Percentiles rank a stretch among this genome's conserved stretches.
phyloP scores from a whole-genome alignment of 2,329 filamentous ascomycete species.

The Microcyclospora pomicola region DNA sequence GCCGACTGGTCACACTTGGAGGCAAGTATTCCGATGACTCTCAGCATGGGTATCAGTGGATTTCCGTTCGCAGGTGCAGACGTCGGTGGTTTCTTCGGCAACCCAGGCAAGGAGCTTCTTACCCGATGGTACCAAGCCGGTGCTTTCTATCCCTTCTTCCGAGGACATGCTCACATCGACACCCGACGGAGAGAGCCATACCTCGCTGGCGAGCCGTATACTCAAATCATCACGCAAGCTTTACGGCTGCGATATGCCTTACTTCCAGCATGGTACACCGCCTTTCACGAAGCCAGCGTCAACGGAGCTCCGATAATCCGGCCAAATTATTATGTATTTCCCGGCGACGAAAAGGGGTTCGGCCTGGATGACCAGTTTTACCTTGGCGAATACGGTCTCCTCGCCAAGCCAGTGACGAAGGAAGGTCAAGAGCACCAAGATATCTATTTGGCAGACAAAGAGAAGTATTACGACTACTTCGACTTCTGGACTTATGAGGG shows the following conservation, averaged over 20 bases:
- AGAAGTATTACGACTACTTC: constrained; percentile 92
- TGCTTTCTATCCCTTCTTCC: constrained; percentile 96
- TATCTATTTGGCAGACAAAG: constrained; percentile 77
- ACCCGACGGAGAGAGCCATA: constrained; percentile 90
- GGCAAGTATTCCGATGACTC: constrained; percentile 82
- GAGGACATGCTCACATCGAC: constrained; percentile 92
- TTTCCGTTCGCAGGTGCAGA: constrained; percentile 92
- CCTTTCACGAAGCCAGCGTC: constrained; percentile 77
- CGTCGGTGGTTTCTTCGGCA: constrained; percentile 95
- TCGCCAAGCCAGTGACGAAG: constrained; percentile 81
- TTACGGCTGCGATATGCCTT: constrained; percentile 79
- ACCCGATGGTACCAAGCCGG: constrained; percentile 94
- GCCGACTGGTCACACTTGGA: constrained; percentile 83
- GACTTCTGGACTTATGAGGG: constrained; percentile 65
- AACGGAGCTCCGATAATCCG: constrained; percentile 77
- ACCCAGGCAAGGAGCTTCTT: constrained; percentile 81
- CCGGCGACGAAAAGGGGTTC: constrained; percentile 74
- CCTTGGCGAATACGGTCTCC: constrained; percentile 70
- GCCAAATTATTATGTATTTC: constrained; percentile 88
- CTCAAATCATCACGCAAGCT: constrained; percentile 71
- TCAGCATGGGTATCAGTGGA: constrained; percentile 83
- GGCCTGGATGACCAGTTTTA: constrained; percentile 87
- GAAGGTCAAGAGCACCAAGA: constrained; percentile 60
- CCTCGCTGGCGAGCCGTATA: constrained; percentile 70
- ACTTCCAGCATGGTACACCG: constrained; percentile 90